Percentiles rank a stretch among this genome's conserved stretches.
Evolutionary conservation across 192 early-diverging fungal species (phyloP).

Genomic region (Coemansia javaensis): DNA sequence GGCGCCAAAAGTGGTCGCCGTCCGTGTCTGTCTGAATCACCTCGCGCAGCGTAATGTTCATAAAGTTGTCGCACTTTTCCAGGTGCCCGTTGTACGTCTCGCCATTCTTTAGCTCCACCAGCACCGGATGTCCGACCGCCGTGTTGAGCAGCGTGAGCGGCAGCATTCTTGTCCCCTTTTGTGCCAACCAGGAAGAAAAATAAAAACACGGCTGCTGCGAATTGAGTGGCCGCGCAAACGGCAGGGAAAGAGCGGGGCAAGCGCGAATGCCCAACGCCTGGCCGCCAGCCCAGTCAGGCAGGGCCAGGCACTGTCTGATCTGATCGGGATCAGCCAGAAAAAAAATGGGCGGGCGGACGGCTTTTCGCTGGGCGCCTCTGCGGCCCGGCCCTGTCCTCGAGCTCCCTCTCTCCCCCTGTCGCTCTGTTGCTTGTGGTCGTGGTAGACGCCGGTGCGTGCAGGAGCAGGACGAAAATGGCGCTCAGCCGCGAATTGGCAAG

Average conservation of each 20-base stretch:
- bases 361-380: too few relatives aligned
- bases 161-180: conserved; percentile 44
- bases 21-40: conserved; percentile 91
- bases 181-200: too few relatives aligned
- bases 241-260: too few relatives aligned
- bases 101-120: conserved; percentile 96
- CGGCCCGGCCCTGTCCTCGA: too few relatives aligned
- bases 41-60: conserved; percentile 93
- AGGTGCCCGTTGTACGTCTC: conserved; percentile 98
- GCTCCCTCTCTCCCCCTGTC: background rate
- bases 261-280: too few relatives aligned
- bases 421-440: too few relatives aligned
- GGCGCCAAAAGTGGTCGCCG: conserved; percentile 88
- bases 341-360: too few relatives aligned
- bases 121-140: conserved; percentile 81
- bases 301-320: too few relatives aligned
- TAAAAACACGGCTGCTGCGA: background rate
- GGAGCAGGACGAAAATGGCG: conserved; percentile 29
- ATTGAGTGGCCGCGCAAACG: too few relatives aligned
- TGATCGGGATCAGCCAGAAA: too few relatives aligned
- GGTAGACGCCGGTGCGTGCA: too few relatives aligned
- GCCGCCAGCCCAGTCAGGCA: too few relatives aligned
- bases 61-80: conserved; percentile 94
- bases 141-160: conserved; percentile 89
- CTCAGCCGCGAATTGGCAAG: conserved; percentile 41